Base-by-base conservation (phyloP, 192 early-diverging fungal species). In the Endogone sp. region DNA sequence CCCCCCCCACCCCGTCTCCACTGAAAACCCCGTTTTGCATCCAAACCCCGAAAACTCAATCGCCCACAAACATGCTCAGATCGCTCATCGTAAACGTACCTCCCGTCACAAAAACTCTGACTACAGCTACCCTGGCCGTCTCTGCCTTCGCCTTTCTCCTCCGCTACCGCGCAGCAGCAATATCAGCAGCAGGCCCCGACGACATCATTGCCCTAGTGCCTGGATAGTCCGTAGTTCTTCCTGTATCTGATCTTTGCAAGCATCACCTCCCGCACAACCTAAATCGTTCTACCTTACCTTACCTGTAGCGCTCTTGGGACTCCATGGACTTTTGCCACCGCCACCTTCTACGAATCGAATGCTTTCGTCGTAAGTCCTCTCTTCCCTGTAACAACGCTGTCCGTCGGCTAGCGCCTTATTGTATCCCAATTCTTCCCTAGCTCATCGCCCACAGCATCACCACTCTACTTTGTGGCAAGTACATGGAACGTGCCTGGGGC, bases 401-500 rank as follows among this genome's bases (percentile, higher is more conserved):
- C 21, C 44, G 71, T 24, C 6, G 44, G 21, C 37, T 29, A n/a
- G 30, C 56, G 3, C 29, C 23, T 62, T 23, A 60, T 63, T 9
- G 44, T 73, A 24, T 11, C 16, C 24, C 4, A 29, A 21, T 29
- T 56, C 26, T 31, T 56, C 73, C 25, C 59, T 80, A 87, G 79
- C 73, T 83, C 55, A 13, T 83, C 28, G 71, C 70, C 32, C 83
- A 81, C 70, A 25, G 69, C 3, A 55, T 73, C 2, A 66, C 72
- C 9, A 64, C 90, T 3, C 62, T 88, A 21, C 71, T 84, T 16
- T 72, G 79, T 67, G 94, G 94, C 44, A 83, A 88, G 69, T 96
- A 94, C 74, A 80, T 96, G 70, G 96, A 95, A 74, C 81, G 85
- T 24, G 84, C 85, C 64, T 98, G 94, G 93, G 93, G 94, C 10